Evolutionary conservation across 768 basidiomycete species (phyloP).

Genomic region (Amanita pseudoporphyria): DNA sequence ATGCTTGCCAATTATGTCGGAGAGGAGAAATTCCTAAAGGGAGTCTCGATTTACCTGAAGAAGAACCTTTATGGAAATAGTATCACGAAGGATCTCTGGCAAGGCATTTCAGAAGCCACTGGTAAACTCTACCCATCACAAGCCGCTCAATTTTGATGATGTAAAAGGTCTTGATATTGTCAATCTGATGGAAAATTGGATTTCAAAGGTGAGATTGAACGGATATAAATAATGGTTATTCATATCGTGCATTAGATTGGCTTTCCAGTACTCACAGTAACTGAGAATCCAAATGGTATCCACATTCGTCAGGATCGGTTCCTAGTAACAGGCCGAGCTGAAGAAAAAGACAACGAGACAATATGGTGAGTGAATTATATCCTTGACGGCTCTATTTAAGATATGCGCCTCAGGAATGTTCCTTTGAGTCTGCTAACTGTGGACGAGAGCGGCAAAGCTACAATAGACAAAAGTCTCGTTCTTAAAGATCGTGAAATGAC

Average conservation of each 20-base stretch:
- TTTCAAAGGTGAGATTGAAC: slow-evolving; percentile 46
- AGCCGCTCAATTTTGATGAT: neutral
- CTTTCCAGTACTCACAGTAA: slow-evolving; percentile 85
- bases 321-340: slow-evolving; percentile 73
- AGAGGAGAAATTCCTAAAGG: slow-evolving; percentile 78
- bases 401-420: slow-evolving; percentile 46
- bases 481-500: slow-evolving; percentile 60
- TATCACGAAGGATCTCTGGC: slow-evolving; percentile 80
- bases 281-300: slow-evolving; percentile 64
- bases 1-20: slow-evolving; percentile 90
- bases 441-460: slow-evolving; percentile 44
- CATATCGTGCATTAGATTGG: slow-evolving; percentile 45
- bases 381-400: slow-evolving; percentile 1
- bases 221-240: neutral
- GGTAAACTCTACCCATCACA: slow-evolving; percentile 22
- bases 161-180: slow-evolving; percentile 53
- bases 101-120: slow-evolving; percentile 70
- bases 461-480: slow-evolving; percentile 51
- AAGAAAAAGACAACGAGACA: slow-evolving; percentile 78
- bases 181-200: slow-evolving; percentile 87
- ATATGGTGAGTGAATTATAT: slow-evolving; percentile 47
- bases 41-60: slow-evolving; percentile 89
- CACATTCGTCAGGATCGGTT: slow-evolving; percentile 86
- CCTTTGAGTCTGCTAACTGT: slow-evolving; percentile 68
- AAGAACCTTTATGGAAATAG: slow-evolving; percentile 79